A percentile compares a stretch with the other conserved stretches of the same genome.
These are phyloP conservation scores for Talaromyces rugulosus DNA, from an alignment of 2,329 filamentous ascomycete species.

Conservation along the genomic window DNA sequence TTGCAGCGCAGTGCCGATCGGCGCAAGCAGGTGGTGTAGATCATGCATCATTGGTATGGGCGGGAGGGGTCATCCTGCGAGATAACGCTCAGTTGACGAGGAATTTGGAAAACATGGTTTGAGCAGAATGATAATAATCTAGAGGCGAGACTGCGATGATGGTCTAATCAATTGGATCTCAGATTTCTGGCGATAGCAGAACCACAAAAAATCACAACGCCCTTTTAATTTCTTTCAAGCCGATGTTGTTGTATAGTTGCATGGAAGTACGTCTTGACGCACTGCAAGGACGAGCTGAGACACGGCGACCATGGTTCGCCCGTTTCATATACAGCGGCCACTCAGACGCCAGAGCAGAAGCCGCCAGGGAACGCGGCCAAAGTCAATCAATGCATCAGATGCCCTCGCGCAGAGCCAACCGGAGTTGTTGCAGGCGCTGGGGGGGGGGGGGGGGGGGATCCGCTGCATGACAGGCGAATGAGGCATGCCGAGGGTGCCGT, in stretches of 20 bases:
- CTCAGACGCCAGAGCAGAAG: neutral
- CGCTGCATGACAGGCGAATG: neutral
- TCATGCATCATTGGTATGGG: neutral
- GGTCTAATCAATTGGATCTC: neutral
- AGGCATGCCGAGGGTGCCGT: neutral
- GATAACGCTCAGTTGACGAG: neutral
- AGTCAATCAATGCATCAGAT: neutral
- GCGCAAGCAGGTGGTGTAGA: neutral
- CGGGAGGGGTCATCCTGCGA: neutral
- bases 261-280: neutral
- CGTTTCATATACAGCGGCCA: neutral
- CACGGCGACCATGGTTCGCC: neutral
- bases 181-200: neutral
- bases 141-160: neutral
- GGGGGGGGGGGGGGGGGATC: neutral
- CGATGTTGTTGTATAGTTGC: neutral
- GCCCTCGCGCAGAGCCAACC: neutral
- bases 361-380: neutral
- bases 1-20: neutral
- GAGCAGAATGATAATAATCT: neutral
- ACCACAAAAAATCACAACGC: neutral
- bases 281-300: neutral
- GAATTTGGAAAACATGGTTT: neutral
- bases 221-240: neutral
- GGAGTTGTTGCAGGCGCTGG: neutral